Conservation (phyloP, 1,139 yeast genomes). For the Yamadazyma blattariae region DNA sequence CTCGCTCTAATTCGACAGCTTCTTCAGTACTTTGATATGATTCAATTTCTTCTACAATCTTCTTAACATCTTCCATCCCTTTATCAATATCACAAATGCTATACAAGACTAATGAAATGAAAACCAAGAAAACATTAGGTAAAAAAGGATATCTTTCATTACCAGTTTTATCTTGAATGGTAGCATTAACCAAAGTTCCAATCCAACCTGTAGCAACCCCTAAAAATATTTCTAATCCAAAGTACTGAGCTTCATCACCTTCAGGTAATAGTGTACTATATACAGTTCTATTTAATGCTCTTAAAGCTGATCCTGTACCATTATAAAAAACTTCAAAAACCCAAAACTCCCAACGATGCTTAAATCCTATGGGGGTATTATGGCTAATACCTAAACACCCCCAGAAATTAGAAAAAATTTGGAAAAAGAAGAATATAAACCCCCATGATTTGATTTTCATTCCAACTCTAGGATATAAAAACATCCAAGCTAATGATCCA, state of each 20-base stretch:
- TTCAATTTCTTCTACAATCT: background rate
- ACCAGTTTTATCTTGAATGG: conserved; percentile 40
- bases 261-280: conserved; percentile 40
- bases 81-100: conserved; percentile 28
- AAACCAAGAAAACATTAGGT: conserved; percentile 33
- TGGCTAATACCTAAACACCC: conserved; percentile 37
- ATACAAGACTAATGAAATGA: conserved; percentile 24
- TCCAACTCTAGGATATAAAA: conserved; percentile 23
- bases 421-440: conserved; percentile 27
- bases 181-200: conserved; percentile 38
- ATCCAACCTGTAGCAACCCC: conserved; percentile 48
- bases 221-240: conserved; percentile 42
- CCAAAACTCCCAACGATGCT: conserved; percentile 47
- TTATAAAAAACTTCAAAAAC: conserved; percentile 37
- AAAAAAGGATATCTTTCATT: conserved; percentile 39
- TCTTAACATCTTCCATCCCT: conserved; percentile 28
- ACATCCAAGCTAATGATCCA: conserved; percentile 42
- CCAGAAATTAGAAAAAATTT: conserved; percentile 39
- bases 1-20: no score
- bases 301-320: conserved; percentile 33
- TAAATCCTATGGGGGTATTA: conserved; percentile 32
- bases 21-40: no score
- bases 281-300: conserved; percentile 36
- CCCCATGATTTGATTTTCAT: conserved; percentile 35
- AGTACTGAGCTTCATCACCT: conserved; percentile 45